Percentiles rank a stretch among this genome's conserved stretches.
These are phyloP conservation scores for Alnus rubra DNA, from an alignment of 306 rosid genomes.

Conservation along the genomic window DNA sequence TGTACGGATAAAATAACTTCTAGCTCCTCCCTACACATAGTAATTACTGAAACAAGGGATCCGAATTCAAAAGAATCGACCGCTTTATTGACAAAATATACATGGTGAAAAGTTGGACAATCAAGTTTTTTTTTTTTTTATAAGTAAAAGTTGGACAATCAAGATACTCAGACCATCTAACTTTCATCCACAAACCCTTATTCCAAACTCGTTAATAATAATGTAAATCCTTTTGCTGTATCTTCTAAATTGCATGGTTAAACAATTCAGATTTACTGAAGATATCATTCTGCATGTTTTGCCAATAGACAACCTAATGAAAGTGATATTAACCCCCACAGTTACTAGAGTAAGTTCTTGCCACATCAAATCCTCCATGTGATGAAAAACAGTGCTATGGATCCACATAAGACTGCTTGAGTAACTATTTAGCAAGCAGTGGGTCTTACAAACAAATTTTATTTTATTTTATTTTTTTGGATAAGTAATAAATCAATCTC, in stretches of 20 bases:
- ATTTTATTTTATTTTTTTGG: too few species aligned
- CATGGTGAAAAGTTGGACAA: not conserved
- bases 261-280: not conserved
- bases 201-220: not conserved
- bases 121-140: not conserved
- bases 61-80: not conserved
- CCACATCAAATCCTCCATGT: constrained; percentile 4
- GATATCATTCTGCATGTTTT: not conserved
- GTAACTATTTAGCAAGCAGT: not conserved
- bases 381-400: not conserved
- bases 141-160: not conserved
- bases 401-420: constrained; percentile 3
- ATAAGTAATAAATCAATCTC: too few species aligned
- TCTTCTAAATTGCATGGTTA: not conserved
- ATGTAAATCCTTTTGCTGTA: not conserved
- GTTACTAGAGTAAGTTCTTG: not conserved
- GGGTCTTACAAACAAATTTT: constrained; percentile 11
- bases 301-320: not conserved
- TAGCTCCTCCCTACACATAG: not conserved
- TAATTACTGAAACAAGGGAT: not conserved
- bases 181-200: constrained; percentile 6
- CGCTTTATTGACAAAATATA: not conserved
- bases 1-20: not conserved
- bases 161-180: not conserved
- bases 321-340: not conserved